Evolutionary conservation across 176 grass and related monocot species (phyloP), one percentile per base, ranked within the genome.

Genomic region (Carex scoparia): DNA sequence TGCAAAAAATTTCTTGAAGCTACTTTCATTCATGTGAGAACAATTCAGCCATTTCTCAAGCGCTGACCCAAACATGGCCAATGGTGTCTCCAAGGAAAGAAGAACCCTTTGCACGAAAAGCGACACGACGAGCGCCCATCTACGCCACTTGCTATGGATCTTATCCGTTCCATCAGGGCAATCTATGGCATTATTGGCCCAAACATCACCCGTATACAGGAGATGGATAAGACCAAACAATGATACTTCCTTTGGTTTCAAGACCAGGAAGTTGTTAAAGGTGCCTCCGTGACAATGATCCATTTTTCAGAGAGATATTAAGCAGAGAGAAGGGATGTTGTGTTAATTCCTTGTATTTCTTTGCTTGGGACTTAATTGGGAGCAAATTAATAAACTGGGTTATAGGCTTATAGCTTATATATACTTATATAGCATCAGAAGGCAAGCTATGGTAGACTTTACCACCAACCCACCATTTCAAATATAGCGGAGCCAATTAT

Each of bases 31-130:
- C 59, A 82, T 81, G 16, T 72, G 60, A 84, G 90, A 77, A 49
- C 89, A 82, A 84, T 97, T 97, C 84, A 90, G 81, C 92, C 82
- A 94, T 79, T 81, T 81, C 86, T 90, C 91, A 4, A 87, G 53
- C 3, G 18, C 66, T 1, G 48, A 10, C 28, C 94, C 94, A 1
- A 89, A 11, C 61, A 85, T 27, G 14, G 94, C 92, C 85, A 94
- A 49, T 32, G 90, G 89, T 35, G 79, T 87, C 87, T 86, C 88
- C 4, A n/a, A 73, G 77, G 62, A 64, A 54, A 90, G 65, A 59
- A 94, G 83, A 27, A 90, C 54, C 83, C 79, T 84, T 79, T 94
- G 94, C 85, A 84, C 70, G 18, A 89, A 40, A 65, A 97, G 79
- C 30, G 91, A 94, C 71, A 94, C 14, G 80, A 90, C 77, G 6